A percentile compares a stretch with the other conserved stretches of the same genome.
phyloP scores from a whole-genome alignment of 192 early-diverging fungal genomes.

The Podila clonocystis region DNA sequence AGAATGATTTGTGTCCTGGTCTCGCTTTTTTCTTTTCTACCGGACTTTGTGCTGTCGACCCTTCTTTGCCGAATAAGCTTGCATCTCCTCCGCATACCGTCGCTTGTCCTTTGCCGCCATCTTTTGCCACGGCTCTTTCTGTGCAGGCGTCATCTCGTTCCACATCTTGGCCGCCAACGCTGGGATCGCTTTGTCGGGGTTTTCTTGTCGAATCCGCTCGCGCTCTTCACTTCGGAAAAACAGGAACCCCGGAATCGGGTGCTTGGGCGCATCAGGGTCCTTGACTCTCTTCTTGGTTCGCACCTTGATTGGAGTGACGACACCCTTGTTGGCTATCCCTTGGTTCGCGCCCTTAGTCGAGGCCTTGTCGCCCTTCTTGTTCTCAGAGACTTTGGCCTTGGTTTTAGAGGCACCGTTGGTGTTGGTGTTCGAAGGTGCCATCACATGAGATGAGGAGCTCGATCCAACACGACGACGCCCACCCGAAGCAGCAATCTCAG shows the following conservation, averaged over 20 bases:
- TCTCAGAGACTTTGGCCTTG: too few species aligned
- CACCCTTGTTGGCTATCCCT: neutral
- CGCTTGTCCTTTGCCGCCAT: conserved; percentile 69
- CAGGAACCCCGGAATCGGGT: conserved; percentile 88
- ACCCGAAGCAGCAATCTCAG: conserved; percentile 61
- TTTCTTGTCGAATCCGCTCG: conserved; percentile 67
- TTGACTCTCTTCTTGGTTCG: conserved; percentile 75
- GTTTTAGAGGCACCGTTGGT: neutral
- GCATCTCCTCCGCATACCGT: conserved; percentile 78
- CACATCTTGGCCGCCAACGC: conserved; percentile 79
- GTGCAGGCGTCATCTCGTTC: conserved; percentile 64
- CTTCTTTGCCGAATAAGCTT: conserved; percentile 53
- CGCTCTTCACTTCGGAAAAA: conserved; percentile 78
- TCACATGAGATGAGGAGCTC: too few species aligned
- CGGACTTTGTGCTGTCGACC: conserved; percentile 18
- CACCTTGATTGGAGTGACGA: conserved; percentile 12
- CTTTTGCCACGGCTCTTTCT: conserved; percentile 61
- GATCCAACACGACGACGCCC: conserved; percentile 5
- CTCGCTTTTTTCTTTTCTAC: too few species aligned
- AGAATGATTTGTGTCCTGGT: too few species aligned
- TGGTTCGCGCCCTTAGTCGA: neutral
- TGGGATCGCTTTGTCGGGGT: conserved; percentile 79
- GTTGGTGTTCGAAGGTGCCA: neutral
- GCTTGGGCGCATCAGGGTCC: conserved; percentile 82
- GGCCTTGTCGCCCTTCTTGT: neutral